Evolutionary conservation across 441 rosid species (phyloP).

Genomic region (Pelargonium fulgidum): DNA sequence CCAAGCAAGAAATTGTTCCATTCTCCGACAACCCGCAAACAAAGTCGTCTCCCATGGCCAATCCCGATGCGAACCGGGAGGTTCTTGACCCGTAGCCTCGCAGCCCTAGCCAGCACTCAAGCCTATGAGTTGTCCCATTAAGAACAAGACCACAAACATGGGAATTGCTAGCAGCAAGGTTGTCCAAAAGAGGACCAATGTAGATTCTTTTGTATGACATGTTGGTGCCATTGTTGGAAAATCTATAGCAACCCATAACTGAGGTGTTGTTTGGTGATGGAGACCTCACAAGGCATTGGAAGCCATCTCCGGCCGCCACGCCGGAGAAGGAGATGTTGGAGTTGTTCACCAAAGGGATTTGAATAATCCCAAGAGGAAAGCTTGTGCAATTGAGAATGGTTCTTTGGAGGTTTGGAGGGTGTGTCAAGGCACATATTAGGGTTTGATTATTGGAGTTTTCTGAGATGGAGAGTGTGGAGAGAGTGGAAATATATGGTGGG

Average conservation of each 20-base stretch:
- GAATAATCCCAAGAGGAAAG: slow-evolving; percentile 14
- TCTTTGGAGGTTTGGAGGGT: too few relatives aligned
- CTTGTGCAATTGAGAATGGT: slow-evolving; percentile 15
- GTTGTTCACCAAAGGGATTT: neutral
- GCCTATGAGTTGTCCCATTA: neutral
- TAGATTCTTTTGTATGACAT: neutral
- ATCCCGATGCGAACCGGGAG: neutral
- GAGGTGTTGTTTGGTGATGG: neutral
- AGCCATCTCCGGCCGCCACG: slow-evolving; percentile 20
- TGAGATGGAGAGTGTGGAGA: too few relatives aligned
- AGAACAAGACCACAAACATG: slow-evolving; percentile 17
- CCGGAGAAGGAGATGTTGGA: neutral
- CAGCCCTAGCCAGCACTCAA: slow-evolving; percentile 21
- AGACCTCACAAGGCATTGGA: slow-evolving; percentile 11
- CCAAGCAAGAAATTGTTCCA: neutral
- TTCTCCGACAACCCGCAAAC: slow-evolving; percentile 5
- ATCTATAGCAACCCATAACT: slow-evolving; percentile 15
- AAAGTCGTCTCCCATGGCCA: slow-evolving; percentile 20
- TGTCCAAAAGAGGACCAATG: neutral
- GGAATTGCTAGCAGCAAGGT: slow-evolving; percentile 18
- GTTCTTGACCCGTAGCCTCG: neutral
- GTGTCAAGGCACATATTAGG: too few relatives aligned
- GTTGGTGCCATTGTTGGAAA: slow-evolving; percentile 1
- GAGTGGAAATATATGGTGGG: too few relatives aligned
- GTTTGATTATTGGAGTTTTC: too few relatives aligned